phyloP scores from a whole-genome alignment of 2,329 filamentous ascomycete genomes.

The Trichophyton equinum region DNA sequence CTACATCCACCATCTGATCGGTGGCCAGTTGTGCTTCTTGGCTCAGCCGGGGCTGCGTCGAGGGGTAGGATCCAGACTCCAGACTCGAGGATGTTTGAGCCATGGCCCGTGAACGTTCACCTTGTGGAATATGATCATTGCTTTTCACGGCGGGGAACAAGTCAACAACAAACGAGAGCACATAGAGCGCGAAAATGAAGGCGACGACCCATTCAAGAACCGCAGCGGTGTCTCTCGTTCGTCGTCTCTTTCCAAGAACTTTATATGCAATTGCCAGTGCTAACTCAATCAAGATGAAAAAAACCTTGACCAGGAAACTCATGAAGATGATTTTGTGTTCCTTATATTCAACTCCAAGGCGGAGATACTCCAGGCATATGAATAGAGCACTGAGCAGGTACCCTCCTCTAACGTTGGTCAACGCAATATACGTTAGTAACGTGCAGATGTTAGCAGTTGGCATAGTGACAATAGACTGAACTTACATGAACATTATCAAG shows the following conservation, averaged over 20 bases:
- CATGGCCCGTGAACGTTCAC: conserved; percentile 22
- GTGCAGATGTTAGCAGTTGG: not conserved
- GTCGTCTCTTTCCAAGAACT: conserved; percentile 33
- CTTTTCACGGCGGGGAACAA: conserved; percentile 64
- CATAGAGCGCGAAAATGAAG: conserved; percentile 77
- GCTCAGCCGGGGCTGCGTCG: conserved; percentile 12
- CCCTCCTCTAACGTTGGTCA: conserved; percentile 38
- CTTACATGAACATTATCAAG: conserved; percentile 63
- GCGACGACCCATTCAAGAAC: conserved; percentile 69
- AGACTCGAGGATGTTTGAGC: conserved; percentile 8
- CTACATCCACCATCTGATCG: conserved; percentile 26
- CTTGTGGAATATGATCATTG: conserved; percentile 36
- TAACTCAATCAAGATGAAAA: conserved; percentile 71
- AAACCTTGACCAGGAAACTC: conserved; percentile 79
- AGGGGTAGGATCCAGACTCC: not conserved
- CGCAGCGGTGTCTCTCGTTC: conserved; percentile 54
- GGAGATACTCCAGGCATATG: conserved; percentile 81
- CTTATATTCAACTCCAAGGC: conserved; percentile 67
- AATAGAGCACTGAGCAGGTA: conserved; percentile 79
- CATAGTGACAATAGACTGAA: not conserved
- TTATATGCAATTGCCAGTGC: conserved; percentile 56
- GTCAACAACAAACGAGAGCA: conserved; percentile 77
- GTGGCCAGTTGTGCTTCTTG: conserved; percentile 28
- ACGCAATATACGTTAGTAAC: not conserved
- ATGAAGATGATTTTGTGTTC: conserved; percentile 54